phyloP scores from a whole-genome alignment of 2,329 filamentous ascomycete genomes.

The Fusarium sp. region DNA sequence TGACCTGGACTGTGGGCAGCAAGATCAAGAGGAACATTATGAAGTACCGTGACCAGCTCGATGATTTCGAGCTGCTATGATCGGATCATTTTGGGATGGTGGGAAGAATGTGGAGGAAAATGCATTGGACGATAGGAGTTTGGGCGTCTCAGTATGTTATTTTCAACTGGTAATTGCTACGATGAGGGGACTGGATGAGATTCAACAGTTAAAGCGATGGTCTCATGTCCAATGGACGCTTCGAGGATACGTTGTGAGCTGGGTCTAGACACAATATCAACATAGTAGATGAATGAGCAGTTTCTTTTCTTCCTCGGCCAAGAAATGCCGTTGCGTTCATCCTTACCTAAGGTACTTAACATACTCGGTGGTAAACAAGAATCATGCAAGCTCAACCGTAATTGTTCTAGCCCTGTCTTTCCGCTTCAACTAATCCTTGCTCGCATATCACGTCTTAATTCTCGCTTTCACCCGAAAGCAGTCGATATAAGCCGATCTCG shows the following conservation, averaged over 20 bases:
- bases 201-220: conserved; percentile 5
- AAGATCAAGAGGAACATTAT: conserved; percentile 98
- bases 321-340: too few species aligned
- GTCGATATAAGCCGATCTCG: too few species aligned
- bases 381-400: too few species aligned
- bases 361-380: too few species aligned
- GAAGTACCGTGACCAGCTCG: conserved; percentile 93
- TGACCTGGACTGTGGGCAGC: conserved; percentile 95
- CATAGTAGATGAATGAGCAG: not conserved
- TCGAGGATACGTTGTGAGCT: not conserved
- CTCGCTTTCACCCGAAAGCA: too few species aligned
- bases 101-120: not conserved
- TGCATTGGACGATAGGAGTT: conserved; percentile 42
- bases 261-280: too few species aligned
- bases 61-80: conserved; percentile 93
- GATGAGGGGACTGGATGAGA: not conserved
- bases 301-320: too few species aligned
- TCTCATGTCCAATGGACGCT: not conserved
- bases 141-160: conserved; percentile 33
- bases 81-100: not conserved
- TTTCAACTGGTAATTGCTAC: conserved; percentile 4
- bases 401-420: too few species aligned
- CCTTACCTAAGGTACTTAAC: too few species aligned
- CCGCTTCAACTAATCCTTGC: too few species aligned
- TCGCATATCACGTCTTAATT: too few species aligned